A percentile compares a stretch with the other conserved stretches of the same genome.
phyloP scores from a whole-genome alignment of 164 flowering plant species.

The Brasenia schreberi region DNA sequence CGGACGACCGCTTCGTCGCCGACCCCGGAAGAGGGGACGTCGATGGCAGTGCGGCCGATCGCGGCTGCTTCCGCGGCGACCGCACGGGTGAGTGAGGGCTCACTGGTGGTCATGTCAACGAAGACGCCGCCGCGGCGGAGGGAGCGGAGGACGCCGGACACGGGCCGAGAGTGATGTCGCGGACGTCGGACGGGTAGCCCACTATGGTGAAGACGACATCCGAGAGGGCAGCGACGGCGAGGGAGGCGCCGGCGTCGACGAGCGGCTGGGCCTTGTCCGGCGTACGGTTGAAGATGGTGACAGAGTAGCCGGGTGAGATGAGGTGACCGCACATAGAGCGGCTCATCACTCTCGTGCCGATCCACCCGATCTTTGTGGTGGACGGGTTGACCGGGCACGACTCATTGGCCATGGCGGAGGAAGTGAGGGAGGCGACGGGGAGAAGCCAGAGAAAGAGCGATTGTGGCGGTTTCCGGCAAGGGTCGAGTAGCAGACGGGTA shows the following conservation, averaged over 20 bases:
- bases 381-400: slow-evolving; percentile 33
- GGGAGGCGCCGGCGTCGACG: slow-evolving; percentile 63
- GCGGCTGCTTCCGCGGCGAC: slow-evolving; percentile 42
- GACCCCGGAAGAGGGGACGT: slow-evolving; percentile 96
- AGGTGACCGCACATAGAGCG: slow-evolving; percentile 78
- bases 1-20: no score
- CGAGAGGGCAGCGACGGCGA: slow-evolving; percentile 56
- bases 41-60: slow-evolving; percentile 42
- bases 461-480: not conserved
- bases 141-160: slow-evolving; percentile 45
- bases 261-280: slow-evolving; percentile 75
- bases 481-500: not conserved
- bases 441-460: not conserved
- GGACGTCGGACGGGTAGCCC: slow-evolving; percentile 93
- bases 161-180: slow-evolving; percentile 57
- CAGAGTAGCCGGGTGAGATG: slow-evolving; percentile 66
- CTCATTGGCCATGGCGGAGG: slow-evolving; percentile 28
- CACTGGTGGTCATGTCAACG: slow-evolving; percentile 95
- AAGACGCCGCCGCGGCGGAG: slow-evolving; percentile 53
- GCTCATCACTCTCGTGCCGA: slow-evolving; percentile 99
- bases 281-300: slow-evolving; percentile 94
- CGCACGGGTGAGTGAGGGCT: slow-evolving; percentile 71
- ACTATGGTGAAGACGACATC: slow-evolving; percentile 96
- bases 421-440: not conserved
- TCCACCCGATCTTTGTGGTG: slow-evolving; percentile 82